Evolutionary conservation across 2,329 filamentous ascomycete genomes (phyloP).

Genomic region (Trichoderma sp.): DNA sequence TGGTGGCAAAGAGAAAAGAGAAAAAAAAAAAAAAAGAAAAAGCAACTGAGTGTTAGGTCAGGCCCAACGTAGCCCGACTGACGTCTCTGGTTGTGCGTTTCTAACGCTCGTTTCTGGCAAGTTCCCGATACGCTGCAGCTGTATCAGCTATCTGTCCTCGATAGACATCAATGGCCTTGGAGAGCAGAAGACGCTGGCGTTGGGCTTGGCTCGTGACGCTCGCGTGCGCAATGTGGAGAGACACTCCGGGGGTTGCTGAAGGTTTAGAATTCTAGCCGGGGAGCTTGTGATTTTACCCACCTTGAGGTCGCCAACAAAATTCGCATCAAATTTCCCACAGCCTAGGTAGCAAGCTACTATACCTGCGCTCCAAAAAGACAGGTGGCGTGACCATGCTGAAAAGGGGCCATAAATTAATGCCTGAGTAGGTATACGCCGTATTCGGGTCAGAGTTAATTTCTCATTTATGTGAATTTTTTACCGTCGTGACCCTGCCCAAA

Average conservation of each 20-base stretch:
- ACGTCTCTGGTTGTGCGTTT: not conserved
- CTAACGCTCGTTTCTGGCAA: not conserved
- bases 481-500: not conserved
- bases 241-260: constrained; percentile 15
- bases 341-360: constrained; percentile 8
- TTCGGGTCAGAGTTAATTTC: constrained; percentile 5
- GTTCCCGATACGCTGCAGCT: not conserved
- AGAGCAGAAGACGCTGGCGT: not conserved
- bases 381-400: constrained; percentile 18
- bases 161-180: not conserved
- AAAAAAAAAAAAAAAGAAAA: not conserved
- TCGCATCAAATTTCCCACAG: constrained; percentile 13
- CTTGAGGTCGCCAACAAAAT: constrained; percentile 3
- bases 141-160: not conserved
- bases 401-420: constrained; percentile 14
- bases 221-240: constrained; percentile 18
- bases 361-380: constrained; percentile 14
- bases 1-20: constrained; percentile 33
- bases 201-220: constrained; percentile 4
- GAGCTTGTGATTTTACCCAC: constrained; percentile 19
- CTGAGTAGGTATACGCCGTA: constrained; percentile 16
- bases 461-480: not conserved
- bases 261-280: constrained; percentile 11
- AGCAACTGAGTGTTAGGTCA: not conserved
- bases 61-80: constrained; percentile 12